A percentile compares a stretch with the other conserved stretches of the same genome.
These are phyloP conservation scores for Cucumis sativus DNA, from an alignment of 306 rosid genomes.

Conservation along the genomic window Cucumber_9930_V3 NC_026658.2:21339001-21339500, in stretches of 20 bases:
- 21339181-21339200: neutral
- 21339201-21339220: neutral
- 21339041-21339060: no score
- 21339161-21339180: neutral
- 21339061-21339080: no score
- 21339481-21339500: neutral
- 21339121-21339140: neutral
- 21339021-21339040: no score
- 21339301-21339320: neutral
- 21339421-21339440: neutral
- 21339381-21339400: neutral
- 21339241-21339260: neutral
- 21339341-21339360: neutral
- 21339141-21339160: neutral
- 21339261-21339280: neutral
- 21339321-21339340: neutral
- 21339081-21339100: no score
- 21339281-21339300: neutral
- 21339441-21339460: neutral
- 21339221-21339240: neutral
- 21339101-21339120: neutral
- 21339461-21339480: neutral
- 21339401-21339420: neutral
- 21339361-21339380: neutral
- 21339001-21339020: no score